phyloP scores from a whole-genome alignment of 345 rosid species.

The Nephelium lappaceum region DNA sequence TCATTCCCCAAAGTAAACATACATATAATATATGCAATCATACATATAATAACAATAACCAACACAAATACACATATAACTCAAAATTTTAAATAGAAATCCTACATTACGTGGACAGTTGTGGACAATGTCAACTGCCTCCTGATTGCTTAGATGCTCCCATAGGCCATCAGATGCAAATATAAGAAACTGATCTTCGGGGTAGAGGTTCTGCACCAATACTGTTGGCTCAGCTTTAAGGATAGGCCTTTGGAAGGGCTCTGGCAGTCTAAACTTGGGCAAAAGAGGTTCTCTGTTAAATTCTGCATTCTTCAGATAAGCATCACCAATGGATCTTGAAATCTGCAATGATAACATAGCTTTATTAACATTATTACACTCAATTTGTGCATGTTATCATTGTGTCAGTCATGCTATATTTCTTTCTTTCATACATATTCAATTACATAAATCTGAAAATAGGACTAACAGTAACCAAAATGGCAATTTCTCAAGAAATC shows the following conservation, averaged over 20 bases:
- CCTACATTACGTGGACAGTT: conserved; percentile 77
- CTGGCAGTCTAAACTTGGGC: conserved; percentile 77
- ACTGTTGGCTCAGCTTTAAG: conserved; percentile 87
- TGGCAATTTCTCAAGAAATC: neutral
- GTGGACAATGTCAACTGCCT: conserved; percentile 91
- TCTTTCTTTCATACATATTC: neutral
- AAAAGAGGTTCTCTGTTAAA: conserved; percentile 84
- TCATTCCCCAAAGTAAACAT: conserved; percentile 2
- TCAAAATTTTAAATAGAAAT: conserved; percentile 15
- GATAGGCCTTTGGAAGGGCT: conserved; percentile 74
- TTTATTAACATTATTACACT: conserved; percentile 11
- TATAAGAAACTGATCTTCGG: conserved; percentile 90
- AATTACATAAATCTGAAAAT: neutral
- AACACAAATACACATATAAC: conserved; percentile 4
- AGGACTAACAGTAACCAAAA: neutral
- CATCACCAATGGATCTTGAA: conserved; percentile 96
- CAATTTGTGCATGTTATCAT: neutral
- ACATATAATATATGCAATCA: neutral
- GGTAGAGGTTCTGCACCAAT: conserved; percentile 65
- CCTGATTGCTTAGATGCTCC: conserved; percentile 96
- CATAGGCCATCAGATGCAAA: conserved; percentile 97
- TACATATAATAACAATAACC: conserved; percentile 3
- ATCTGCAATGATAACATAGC: conserved; percentile 46
- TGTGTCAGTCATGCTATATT: neutral
- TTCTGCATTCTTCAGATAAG: conserved; percentile 85